Conservation (phyloP, 768 basidiomycete genomes). For the Phlebiopsis flavidoalba region DNA sequence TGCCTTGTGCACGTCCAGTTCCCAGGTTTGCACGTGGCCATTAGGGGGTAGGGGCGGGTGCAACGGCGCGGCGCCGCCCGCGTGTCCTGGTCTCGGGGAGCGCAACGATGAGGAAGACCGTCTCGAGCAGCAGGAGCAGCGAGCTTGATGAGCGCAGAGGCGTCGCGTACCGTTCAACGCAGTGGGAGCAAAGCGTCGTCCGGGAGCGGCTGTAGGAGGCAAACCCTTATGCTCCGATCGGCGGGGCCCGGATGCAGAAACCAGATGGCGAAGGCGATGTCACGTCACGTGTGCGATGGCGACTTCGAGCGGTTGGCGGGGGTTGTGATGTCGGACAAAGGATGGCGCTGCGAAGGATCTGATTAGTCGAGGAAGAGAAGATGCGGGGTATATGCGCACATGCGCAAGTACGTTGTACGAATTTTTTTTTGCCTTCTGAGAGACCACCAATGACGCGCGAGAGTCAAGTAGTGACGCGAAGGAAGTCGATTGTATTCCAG, state of each 20-base stretch:
- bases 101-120: constrained; percentile 63
- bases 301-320: constrained; percentile 73
- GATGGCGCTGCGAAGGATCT: constrained; percentile 59
- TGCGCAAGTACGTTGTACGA: constrained; percentile 92
- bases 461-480: constrained; percentile 87
- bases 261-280: constrained; percentile 96
- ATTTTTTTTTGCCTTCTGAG: constrained; percentile 97
- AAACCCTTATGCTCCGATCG: constrained; percentile 95
- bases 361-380: not conserved
- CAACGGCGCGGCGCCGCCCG: constrained; percentile 33
- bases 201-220: constrained; percentile 80
- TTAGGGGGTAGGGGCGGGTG: constrained; percentile 17
- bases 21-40: constrained; percentile 14
- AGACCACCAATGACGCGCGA: constrained; percentile 90
- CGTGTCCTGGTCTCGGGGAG: constrained; percentile 85
- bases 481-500: constrained; percentile 85
- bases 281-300: constrained; percentile 89
- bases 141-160: constrained; percentile 80
- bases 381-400: constrained; percentile 47
- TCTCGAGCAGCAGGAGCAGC: constrained; percentile 72
- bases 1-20: constrained; percentile 4
- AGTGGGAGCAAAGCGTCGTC: constrained; percentile 40
- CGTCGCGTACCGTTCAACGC: constrained; percentile 87
- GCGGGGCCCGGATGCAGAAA: constrained; percentile 89
- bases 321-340: constrained; percentile 87